A percentile compares a stretch with the other conserved stretches of the same genome.
Conservation (phyloP, 2,329 filamentous ascomycete genomes). For the Trichothecium roseum region DNA sequence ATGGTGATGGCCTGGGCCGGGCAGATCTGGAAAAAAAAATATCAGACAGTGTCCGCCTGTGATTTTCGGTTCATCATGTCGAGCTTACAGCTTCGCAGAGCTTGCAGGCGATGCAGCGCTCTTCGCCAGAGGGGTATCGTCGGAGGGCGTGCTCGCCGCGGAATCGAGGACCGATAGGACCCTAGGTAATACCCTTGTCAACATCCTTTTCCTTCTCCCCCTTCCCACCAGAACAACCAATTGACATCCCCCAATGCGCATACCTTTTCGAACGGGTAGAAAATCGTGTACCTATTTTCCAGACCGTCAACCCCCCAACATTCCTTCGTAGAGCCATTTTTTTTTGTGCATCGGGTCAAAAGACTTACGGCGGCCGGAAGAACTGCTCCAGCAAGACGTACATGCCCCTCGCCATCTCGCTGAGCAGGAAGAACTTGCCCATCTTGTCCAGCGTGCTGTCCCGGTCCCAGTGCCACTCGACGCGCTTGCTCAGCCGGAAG, state of each 20-base stretch:
- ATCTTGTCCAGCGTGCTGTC: constrained; percentile 73
- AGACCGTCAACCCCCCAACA: background rate
- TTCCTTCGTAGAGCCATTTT: background rate
- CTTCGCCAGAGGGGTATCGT: constrained; percentile 93
- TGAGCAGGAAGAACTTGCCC: constrained; percentile 89
- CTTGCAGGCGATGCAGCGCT: constrained; percentile 99
- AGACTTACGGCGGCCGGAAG: constrained; percentile 89
- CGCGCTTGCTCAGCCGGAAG: constrained; percentile 66
- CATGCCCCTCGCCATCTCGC: constrained; percentile 96
- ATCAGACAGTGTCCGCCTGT: background rate
- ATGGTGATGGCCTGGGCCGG: constrained; percentile 98
- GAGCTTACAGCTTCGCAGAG: constrained; percentile 74
- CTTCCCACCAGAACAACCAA: background rate
- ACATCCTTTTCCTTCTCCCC: constrained; percentile 5
- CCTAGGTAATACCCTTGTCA: constrained; percentile 34
- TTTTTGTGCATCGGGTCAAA: background rate
- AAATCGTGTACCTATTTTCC: constrained; percentile 77
- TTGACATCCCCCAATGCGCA: constrained; percentile 2
- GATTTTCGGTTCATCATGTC: background rate
- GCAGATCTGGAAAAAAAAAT: constrained; percentile 53
- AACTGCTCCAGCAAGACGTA: constrained; percentile 96
- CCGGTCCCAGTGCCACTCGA: constrained; percentile 70
- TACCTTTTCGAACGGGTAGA: constrained; percentile 95
- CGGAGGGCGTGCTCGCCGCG: constrained; percentile 94
- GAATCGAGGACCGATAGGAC: constrained; percentile 95